phyloP scores from a whole-genome alignment of 495 filamentous ascomycete genomes.

The Neurospora discreta region DNA sequence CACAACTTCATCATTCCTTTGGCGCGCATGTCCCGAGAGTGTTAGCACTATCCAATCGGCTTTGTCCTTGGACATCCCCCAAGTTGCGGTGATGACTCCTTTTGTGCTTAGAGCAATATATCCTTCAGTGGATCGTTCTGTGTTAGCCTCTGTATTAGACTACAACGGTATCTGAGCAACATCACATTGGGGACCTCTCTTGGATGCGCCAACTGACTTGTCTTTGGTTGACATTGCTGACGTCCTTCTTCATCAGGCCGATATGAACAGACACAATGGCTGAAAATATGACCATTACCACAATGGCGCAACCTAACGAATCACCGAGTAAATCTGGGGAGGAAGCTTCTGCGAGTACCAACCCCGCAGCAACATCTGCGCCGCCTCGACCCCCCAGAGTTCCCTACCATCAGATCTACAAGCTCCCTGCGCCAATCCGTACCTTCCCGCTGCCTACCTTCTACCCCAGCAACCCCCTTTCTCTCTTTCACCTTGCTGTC shows the following conservation, averaged over 20 bases:
- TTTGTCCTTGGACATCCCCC: background rate
- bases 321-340: background rate
- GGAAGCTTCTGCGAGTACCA: conserved; percentile 1
- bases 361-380: conserved; percentile 8
- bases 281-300: conserved; percentile 19
- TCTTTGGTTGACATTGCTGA: background rate
- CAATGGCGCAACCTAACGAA: background rate
- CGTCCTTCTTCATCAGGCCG: conserved; percentile 9
- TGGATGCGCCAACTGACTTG: background rate
- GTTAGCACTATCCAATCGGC: background rate
- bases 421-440: conserved; percentile 64
- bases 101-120: conserved; percentile 51
- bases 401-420: conserved; percentile 59
- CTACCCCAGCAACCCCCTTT: conserved; percentile 87
- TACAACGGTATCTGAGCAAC: conserved; percentile 97
- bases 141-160: conserved; percentile 73
- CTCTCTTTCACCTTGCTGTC: conserved; percentile 65
- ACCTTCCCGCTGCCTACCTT: conserved; percentile 75
- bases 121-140: conserved; percentile 54
- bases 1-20: background rate
- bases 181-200: background rate
- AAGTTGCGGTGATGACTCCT: conserved; percentile 49
- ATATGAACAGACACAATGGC: conserved; percentile 32
- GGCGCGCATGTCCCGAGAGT: background rate
- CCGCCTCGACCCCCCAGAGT: conserved; percentile 13